These are phyloP conservation scores for Tephrocybe sp. DNA, from an alignment of 768 basidiomycete genomes.

Conservation along the genomic window DNA sequence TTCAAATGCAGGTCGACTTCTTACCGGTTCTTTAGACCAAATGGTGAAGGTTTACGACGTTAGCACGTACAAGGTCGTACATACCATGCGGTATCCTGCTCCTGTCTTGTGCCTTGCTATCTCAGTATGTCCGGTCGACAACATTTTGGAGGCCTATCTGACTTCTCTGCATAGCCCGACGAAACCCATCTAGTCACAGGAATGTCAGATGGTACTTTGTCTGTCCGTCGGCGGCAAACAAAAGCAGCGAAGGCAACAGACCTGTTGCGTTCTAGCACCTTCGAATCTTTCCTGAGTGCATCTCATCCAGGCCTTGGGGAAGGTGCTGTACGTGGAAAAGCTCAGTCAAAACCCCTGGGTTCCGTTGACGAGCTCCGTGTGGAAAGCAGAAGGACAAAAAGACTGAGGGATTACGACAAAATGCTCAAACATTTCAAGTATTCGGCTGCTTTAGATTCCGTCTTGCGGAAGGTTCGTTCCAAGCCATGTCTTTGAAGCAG, in stretches of 20 bases:
- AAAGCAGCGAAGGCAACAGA: conserved; percentile 60
- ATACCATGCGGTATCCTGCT: conserved; percentile 98
- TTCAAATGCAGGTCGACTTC: conserved; percentile 68
- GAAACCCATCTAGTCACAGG: conserved; percentile 96
- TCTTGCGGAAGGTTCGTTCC: conserved; percentile 73
- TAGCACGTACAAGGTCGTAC: conserved; percentile 89
- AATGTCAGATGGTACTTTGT: conserved; percentile 98
- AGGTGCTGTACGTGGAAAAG: conserved; percentile 43
- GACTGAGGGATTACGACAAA: conserved; percentile 85
- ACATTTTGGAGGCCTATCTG: conserved; percentile 10
- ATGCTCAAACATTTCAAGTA: conserved; percentile 92
- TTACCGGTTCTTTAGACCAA: conserved; percentile 92
- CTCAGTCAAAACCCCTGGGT: conserved; percentile 48
- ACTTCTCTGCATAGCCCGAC: conserved; percentile 64
- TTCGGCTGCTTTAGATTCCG: conserved; percentile 90
- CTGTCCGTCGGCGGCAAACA: conserved; percentile 85
- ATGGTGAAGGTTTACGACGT: conserved; percentile 99
- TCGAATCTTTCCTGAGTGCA: conserved; percentile 66
- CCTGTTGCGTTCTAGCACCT: conserved; percentile 53
- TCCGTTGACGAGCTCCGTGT: conserved; percentile 79
- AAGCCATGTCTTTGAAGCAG: no score
- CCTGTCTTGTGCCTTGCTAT: conserved; percentile 88
- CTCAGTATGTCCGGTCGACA: conserved; percentile 58
- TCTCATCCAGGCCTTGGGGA: conserved; percentile 56
- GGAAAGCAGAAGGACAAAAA: conserved; percentile 66